phyloP scores from a whole-genome alignment of 2,329 filamentous ascomycete genomes.

The Cadophora gregata region DNA sequence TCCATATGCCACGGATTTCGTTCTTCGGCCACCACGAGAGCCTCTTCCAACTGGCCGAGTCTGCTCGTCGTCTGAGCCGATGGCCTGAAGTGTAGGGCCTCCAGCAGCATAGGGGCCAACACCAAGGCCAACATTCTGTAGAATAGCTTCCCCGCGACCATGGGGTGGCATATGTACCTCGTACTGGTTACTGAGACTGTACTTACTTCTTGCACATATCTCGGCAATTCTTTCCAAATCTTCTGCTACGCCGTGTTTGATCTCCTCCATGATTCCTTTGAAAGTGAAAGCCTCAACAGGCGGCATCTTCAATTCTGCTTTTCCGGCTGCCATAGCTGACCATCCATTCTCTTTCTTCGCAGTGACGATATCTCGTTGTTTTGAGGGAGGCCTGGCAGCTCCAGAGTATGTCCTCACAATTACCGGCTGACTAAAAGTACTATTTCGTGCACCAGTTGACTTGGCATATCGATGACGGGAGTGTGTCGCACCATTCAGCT shows the following conservation, averaged over 20 bases:
- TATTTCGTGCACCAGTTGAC: constrained; percentile 59
- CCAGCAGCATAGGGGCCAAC: constrained; percentile 37
- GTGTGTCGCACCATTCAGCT: constrained; percentile 54
- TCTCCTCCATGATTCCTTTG: constrained; percentile 66
- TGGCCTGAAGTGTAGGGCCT: constrained; percentile 61
- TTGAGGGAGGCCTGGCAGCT: constrained; percentile 46
- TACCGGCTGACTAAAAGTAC: constrained; percentile 68
- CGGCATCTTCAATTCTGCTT: constrained; percentile 55
- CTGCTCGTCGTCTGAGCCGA: constrained; percentile 62
- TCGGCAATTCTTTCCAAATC: constrained; percentile 70
- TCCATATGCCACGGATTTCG: constrained; percentile 56
- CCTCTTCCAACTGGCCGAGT: constrained; percentile 33
- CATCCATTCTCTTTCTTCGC: constrained; percentile 40
- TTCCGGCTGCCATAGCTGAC: constrained; percentile 32
- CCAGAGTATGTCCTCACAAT: constrained; percentile 69
- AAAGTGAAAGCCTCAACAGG: constrained; percentile 69
- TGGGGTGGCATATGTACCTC: constrained; percentile 69
- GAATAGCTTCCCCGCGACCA: constrained; percentile 59
- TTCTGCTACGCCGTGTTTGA: constrained; percentile 56
- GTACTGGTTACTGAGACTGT: constrained; percentile 70
- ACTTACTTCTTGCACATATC: constrained; percentile 68
- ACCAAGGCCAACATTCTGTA: constrained; percentile 40
- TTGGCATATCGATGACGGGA: constrained; percentile 58
- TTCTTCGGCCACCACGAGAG: constrained; percentile 37
- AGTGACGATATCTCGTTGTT: constrained; percentile 39